Evolutionary conservation across 176 grass and related monocot species (phyloP).

Genomic region (Rhynchospora breviuscula): DNA sequence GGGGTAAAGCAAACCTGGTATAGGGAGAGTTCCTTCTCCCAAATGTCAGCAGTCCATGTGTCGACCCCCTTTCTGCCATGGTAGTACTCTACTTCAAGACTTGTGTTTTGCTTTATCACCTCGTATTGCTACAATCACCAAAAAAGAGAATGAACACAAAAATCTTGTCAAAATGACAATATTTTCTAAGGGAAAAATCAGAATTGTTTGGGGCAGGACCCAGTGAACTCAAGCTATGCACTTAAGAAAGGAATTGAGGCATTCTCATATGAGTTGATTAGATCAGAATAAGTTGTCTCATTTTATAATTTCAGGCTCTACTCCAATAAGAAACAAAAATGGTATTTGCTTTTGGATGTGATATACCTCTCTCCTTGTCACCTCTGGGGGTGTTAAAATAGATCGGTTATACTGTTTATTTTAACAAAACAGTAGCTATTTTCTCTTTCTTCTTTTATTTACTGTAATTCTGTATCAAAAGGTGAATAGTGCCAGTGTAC

Average conservation of each 20-base stretch:
- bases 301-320: too few relatives aligned
- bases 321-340: too few relatives aligned
- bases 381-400: too few relatives aligned
- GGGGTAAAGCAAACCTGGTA: slow-evolving; percentile 39
- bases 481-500: too few relatives aligned
- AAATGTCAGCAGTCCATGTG: slow-evolving; percentile 53
- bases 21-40: slow-evolving; percentile 55
- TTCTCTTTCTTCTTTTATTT: too few relatives aligned
- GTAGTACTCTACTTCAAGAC: slow-evolving; percentile 62
- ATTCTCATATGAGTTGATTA: too few relatives aligned
- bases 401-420: too few relatives aligned
- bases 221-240: not conserved
- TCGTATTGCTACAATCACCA: slow-evolving; percentile 55
- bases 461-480: too few relatives aligned
- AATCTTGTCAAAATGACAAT: not conserved
- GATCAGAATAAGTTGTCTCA: too few relatives aligned
- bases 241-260: not conserved
- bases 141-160: not conserved
- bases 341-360: too few relatives aligned
- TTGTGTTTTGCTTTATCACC: slow-evolving; percentile 58
- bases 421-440: too few relatives aligned
- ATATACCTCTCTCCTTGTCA: too few relatives aligned
- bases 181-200: not conserved
- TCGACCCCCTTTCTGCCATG: slow-evolving; percentile 66
- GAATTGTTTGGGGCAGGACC: not conserved